Percentiles rank a stretch among this genome's conserved stretches.
These are phyloP conservation scores for Trichosporon coremiiforme DNA, from an alignment of 1,284 basidiomycete genomes.

Conservation along the genomic window DNA sequence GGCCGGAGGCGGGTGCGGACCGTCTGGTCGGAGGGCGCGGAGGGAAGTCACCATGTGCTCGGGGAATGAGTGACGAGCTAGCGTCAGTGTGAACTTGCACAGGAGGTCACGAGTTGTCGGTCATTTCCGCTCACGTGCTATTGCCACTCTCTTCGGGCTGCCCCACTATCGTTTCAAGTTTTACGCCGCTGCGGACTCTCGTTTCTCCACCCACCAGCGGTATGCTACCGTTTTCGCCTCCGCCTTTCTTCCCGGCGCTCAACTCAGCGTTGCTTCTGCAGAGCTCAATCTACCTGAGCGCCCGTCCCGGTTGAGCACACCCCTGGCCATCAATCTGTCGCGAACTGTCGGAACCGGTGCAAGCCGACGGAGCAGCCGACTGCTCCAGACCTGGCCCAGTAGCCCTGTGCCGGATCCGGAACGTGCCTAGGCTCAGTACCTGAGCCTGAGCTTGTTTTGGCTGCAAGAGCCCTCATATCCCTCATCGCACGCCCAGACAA, in stretches of 20 bases:
- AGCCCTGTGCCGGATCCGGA: constrained; percentile 3
- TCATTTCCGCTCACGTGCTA: constrained; percentile 22
- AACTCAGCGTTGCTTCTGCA: background rate
- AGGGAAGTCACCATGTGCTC: background rate
- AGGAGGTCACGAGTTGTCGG: background rate
- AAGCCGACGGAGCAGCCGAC: background rate
- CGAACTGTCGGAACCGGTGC: background rate
- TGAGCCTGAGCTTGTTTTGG: constrained; percentile 6
- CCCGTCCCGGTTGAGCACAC: background rate
- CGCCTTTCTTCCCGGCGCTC: too few relatives aligned
- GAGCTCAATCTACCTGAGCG: background rate
- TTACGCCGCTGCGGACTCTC: background rate
- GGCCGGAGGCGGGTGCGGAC: too few relatives aligned
- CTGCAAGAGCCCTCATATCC: background rate
- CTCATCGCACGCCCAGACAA: background rate
- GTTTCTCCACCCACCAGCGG: background rate
- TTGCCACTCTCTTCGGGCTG: background rate
- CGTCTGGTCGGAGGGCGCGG: too few relatives aligned
- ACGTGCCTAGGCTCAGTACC: background rate
- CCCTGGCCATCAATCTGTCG: background rate
- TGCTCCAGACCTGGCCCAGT: background rate
- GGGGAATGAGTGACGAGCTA: background rate
- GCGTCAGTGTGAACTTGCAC: background rate
- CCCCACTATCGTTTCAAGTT: constrained; percentile 5
- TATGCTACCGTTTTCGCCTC: too few relatives aligned